Percentiles rank a stretch among this genome's conserved stretches.
Conservation (phyloP, 257 asterid species). For the Nicotiana otophora region DNA sequence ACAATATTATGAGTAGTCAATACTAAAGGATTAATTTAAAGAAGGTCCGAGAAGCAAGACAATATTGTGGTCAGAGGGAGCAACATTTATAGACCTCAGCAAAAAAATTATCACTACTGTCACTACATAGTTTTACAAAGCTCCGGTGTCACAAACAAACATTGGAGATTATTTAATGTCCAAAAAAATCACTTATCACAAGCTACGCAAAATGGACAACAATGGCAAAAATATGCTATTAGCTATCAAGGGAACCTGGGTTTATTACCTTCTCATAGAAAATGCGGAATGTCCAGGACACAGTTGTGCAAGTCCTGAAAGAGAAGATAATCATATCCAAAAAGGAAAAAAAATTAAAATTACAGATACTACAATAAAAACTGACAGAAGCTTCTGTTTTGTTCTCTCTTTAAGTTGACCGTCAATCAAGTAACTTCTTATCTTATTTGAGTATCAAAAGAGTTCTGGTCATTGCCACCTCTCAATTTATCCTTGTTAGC, state of each 20-base stretch:
- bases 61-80: background rate
- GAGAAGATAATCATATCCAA: background rate
- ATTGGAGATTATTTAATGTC: background rate
- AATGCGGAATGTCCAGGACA: constrained; percentile 95
- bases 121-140: background rate
- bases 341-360: background rate
- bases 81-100: background rate
- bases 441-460: background rate
- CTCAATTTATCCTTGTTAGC: background rate
- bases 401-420: background rate
- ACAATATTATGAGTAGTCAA: background rate
- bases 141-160: background rate
- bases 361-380: background rate
- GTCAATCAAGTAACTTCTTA: background rate
- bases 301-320: constrained; percentile 94
- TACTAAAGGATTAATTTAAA: background rate
- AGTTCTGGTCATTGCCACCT: background rate
- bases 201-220: background rate
- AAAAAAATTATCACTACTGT: background rate
- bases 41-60: constrained; percentile 1
- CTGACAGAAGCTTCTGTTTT: background rate
- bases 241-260: background rate
- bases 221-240: background rate
- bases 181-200: background rate
- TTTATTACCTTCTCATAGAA: constrained; percentile 83